These are phyloP conservation scores for Candida nonsorbophila DNA, from an alignment of 805 yeast species.

Conservation along the genomic window DNA sequence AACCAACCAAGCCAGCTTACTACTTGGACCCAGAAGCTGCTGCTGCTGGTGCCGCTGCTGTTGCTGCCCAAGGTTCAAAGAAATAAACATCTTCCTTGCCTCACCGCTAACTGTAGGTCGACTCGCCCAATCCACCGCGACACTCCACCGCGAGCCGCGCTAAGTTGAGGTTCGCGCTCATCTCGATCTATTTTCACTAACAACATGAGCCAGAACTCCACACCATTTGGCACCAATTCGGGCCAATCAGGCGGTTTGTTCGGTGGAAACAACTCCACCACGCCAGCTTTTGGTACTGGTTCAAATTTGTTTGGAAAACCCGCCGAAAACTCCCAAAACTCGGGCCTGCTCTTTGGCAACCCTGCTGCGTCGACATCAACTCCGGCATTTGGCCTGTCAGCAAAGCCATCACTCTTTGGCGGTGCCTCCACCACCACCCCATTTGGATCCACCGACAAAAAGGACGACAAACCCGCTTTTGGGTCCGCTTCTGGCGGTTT, in stretches of 20 bases:
- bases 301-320: conserved; percentile 2
- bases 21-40: conserved; percentile 99
- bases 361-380: conserved; percentile 1
- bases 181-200: too few species aligned
- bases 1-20: conserved; percentile 89
- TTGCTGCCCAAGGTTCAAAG: conserved; percentile 85
- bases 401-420: neutral
- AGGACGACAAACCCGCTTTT: conserved; percentile 10
- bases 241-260: neutral
- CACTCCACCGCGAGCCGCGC: too few species aligned
- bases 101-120: too few species aligned
- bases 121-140: too few species aligned
- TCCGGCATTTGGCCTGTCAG: neutral
- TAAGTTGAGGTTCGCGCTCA: too few species aligned
- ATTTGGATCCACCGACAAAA: conserved; percentile 2
- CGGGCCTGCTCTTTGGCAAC: conserved; percentile 1
- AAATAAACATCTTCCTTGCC: too few species aligned
- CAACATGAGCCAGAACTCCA: too few species aligned
- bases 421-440: neutral
- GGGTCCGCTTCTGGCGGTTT: conserved; percentile 16
- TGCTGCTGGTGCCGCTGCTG: conserved; percentile 99
- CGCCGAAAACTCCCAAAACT: conserved; percentile 1
- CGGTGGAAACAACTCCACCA: conserved; percentile 1
- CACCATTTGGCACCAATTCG: conserved; percentile 1
- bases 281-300: conserved; percentile 1